Evolutionary conservation across 352 stramenopile species (phyloP).

Genomic region (Aphanomyces euteiches): DNA sequence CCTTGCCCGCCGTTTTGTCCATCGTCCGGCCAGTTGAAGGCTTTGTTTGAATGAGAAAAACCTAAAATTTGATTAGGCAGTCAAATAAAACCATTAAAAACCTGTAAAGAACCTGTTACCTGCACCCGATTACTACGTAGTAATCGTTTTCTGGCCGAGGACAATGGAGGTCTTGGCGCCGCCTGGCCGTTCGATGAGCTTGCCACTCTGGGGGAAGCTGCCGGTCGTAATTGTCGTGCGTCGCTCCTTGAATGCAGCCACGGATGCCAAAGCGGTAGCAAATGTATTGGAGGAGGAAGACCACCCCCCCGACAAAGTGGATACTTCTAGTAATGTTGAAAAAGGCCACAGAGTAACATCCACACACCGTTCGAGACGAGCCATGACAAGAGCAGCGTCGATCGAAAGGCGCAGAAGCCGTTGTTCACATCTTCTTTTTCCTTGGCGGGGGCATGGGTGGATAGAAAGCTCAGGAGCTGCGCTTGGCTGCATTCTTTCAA

Average conservation of each 20-base stretch:
- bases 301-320: constrained; percentile 38
- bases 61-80: no score
- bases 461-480: no score
- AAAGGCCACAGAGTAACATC: constrained; percentile 45
- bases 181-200: constrained; percentile 16
- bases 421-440: constrained; percentile 56
- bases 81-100: no score
- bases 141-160: no score
- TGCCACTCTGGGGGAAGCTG: constrained; percentile 21
- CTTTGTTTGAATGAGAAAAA: no score
- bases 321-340: constrained; percentile 53
- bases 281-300: constrained; percentile 43
- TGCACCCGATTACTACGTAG: no score
- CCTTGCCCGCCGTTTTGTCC: no score
- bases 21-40: no score
- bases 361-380: constrained; percentile 48
- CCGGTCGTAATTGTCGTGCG: constrained; percentile 14
- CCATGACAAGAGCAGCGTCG: constrained; percentile 48
- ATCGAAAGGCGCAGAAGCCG: constrained; percentile 47
- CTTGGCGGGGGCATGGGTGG: neutral
- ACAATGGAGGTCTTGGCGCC: no score
- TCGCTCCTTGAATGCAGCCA: neutral
- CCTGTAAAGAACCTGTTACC: no score
- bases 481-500: no score
- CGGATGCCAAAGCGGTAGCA: constrained; percentile 27